Evolutionary conservation across 768 basidiomycete species (phyloP), one percentile per base, ranked within the genome.

Genomic region (Crepidotus variabilis): DNA sequence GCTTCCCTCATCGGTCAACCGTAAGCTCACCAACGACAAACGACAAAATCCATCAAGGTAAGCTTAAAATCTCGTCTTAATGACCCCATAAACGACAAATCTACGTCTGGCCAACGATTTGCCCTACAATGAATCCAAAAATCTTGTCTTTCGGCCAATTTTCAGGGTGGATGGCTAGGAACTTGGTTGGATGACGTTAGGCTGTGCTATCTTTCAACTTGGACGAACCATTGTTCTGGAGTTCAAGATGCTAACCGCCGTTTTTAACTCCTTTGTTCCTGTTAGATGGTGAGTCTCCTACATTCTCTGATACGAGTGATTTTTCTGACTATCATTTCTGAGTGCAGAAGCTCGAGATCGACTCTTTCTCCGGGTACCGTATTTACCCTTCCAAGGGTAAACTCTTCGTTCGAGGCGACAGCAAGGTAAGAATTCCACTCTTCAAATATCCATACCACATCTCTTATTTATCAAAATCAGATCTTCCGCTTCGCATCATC

Each of bases 311-410:
- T 22, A 59, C 6, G 2, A 32, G 28, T 35, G 5, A 28, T n/a
- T 20, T 57, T 52, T 35, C 66, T 66, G 55, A 69, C 50, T 39
- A 34, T 53, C 56, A 54, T 56, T 50, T 58, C 20, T 50, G 73
- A 72, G 73, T 67, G 57, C 57, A 92, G 90, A 98, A 98, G 87
- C 87, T 98, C 82, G 96, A 98, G 78, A 90, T 94, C 79, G 97
- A 98, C 82, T 88, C 88, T 57, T 98, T 99, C 85, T 96, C 94
- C 68, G 92, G 92, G 67, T 94, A 81, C 85, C 88, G 89, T 69
- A 95, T 99, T 82, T 99, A 98, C 87, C 96, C 96, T 64, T 86
- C 86, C 76, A 96, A 90, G 89, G 96, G 95, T 72, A 91, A 90
- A 71, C 84, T 93, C 65, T 95, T 95, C 71, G 92, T 96, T 71